phyloP scores from a whole-genome alignment of 2,329 filamentous ascomycete genomes.

The Dothideomycetidae sp. region DNA sequence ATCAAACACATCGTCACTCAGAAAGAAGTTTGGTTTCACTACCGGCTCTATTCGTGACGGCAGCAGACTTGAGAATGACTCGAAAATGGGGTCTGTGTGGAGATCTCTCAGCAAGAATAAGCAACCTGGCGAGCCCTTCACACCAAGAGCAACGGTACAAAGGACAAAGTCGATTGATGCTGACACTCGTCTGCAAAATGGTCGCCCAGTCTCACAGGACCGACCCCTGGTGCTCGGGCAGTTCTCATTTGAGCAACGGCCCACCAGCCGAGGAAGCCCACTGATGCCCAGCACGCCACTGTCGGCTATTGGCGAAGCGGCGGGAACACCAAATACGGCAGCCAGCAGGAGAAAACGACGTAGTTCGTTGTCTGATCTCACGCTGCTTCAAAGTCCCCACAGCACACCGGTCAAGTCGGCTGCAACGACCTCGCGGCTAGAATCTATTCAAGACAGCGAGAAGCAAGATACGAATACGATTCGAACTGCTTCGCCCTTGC shows the following conservation, averaged over 20 bases:
- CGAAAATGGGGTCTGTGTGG: conserved; percentile 65
- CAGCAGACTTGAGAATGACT: conserved; percentile 55
- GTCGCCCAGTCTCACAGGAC: conserved; percentile 43
- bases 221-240: conserved; percentile 32
- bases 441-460: conserved; percentile 22
- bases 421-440: conserved; percentile 14
- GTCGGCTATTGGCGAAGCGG: conserved; percentile 36
- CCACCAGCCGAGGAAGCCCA: conserved; percentile 29
- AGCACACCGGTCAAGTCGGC: conserved; percentile 1
- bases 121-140: conserved; percentile 44
- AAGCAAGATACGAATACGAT: conserved; percentile 1
- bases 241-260: conserved; percentile 32
- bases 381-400: conserved; percentile 3
- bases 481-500: conserved; percentile 28
- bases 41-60: conserved; percentile 56
- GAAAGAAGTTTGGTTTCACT: conserved; percentile 71
- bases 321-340: conserved; percentile 30
- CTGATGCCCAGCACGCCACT: conserved; percentile 34
- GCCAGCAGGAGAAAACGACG: conserved; percentile 63
- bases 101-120: conserved; percentile 73
- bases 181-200: conserved; percentile 34
- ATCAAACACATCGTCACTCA: conserved; percentile 74
- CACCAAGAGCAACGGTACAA: conserved; percentile 52
- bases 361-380: conserved; percentile 78
- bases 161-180: conserved; percentile 69